Base-by-base conservation (phyloP, 768 basidiomycete species). In the Phylloporus scabripes region DNA sequence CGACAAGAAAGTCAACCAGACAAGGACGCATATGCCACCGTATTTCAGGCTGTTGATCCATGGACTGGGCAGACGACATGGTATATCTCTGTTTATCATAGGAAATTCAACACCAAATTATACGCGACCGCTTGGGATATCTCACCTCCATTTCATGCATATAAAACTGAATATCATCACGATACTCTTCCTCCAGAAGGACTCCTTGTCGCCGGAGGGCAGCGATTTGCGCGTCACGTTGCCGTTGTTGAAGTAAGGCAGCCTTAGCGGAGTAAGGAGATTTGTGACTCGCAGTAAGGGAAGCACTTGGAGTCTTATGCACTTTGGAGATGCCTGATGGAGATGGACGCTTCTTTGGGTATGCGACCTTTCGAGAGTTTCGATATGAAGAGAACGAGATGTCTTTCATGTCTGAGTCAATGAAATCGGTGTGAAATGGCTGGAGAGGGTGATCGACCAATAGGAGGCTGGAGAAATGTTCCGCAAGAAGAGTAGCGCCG, bases 121-220 rank as follows among this genome's bases (percentile, higher is more conserved):
- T 53, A 45, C 11, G 33, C 14, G 15, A 33, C 3, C 7, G 14
- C 26, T 21, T 20, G 33, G 11, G 32, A 26, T n/a, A n/a, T 74
- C 90, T 71, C 59, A 97, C 96, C 91, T 99, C 95, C 92, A 96
- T 96, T 66, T 89, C 83, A 67, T 88, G 86, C 96, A 98, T 97
- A 72, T 97, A 96, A 48, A 75, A 78, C 49, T 82, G 78, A 50
- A 98, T 93, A 63, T 99, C 96, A 42, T 92, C 88, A 33, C 84
- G 80, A 64, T 99, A 98, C 69, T 98, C 95, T 63, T 92, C 91
- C 72, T 98, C 96, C 57, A 94, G 75, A 51, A 92, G 77, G 47
- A 86, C 77, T 40, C 85, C 83, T 58, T 88, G 82, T 57, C 79
- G 73, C 38, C 86, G 81, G 60, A 84, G 74, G 32, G 83, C 86